Conservation (phyloP, 768 basidiomycete genomes). For the Suillus cothurnatus region DNA sequence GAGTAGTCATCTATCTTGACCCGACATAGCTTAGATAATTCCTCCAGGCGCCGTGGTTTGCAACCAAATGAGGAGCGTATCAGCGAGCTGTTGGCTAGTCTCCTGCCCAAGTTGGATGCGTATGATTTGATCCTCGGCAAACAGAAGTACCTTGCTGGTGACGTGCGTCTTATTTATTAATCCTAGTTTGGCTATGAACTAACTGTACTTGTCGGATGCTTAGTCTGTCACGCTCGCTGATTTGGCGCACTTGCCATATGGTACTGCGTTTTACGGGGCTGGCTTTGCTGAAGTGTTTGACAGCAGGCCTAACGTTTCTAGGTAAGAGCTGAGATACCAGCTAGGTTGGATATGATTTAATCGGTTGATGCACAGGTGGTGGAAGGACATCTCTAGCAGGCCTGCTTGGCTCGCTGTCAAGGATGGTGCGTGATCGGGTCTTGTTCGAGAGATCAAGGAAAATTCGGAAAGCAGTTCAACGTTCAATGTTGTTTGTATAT, state of each 20-base stretch:
- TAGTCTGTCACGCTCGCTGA: constrained; percentile 58
- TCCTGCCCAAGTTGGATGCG: constrained; percentile 45
- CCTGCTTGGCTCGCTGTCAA: constrained; percentile 50
- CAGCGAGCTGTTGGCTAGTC: constrained; percentile 12
- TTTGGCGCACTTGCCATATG: constrained; percentile 57
- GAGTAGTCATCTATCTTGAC: constrained; percentile 17
- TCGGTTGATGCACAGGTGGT: constrained; percentile 44
- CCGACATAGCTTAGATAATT: constrained; percentile 6
- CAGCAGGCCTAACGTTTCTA: constrained; percentile 44
- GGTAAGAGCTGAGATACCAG: constrained; percentile 30
- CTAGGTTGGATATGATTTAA: neutral
- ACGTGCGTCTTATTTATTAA: constrained; percentile 38
- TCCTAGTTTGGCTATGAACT: neutral
- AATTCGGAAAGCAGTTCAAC: neutral
- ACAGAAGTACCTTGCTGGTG: constrained; percentile 57
- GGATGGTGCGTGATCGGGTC: constrained; percentile 29
- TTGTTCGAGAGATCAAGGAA: neutral
- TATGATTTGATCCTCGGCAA: constrained; percentile 58
- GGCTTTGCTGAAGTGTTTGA: constrained; percentile 33
- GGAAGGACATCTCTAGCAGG: constrained; percentile 47
- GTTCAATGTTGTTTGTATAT: neutral
- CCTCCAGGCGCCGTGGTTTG: constrained; percentile 19
- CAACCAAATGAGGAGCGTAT: constrained; percentile 26
- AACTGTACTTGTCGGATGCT: neutral
- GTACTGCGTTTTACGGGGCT: constrained; percentile 24